Percentiles rank a stretch among this genome's conserved stretches.
Conservation (phyloP, 2,329 filamentous ascomycete genomes). For the Exutisphaerella laricina region DNA sequence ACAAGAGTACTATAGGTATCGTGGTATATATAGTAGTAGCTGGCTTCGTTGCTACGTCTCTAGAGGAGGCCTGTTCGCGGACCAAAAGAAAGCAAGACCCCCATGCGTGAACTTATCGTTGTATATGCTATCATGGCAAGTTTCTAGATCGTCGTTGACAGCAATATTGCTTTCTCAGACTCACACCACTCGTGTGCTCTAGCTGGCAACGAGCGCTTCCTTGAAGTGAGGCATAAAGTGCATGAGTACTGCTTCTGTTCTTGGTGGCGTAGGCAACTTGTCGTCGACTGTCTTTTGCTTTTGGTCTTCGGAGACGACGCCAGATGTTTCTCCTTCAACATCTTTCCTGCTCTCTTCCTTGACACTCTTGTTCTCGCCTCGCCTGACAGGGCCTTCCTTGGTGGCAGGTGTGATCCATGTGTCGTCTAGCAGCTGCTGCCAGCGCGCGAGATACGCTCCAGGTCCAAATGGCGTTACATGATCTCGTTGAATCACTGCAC, state of each 20-base stretch:
- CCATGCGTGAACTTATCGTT: too few species aligned
- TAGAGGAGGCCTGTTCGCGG: too few species aligned
- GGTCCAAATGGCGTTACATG: conserved; percentile 53
- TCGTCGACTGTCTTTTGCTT: conserved; percentile 28
- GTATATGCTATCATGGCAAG: too few species aligned
- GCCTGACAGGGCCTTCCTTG: conserved; percentile 48
- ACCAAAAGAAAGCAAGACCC: too few species aligned
- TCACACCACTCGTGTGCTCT: not conserved
- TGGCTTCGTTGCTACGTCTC: too few species aligned
- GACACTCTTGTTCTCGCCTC: conserved; percentile 32
- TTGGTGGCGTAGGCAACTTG: conserved; percentile 28
- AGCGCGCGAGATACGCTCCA: conserved; percentile 65
- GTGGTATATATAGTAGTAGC: too few species aligned
- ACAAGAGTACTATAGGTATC: too few species aligned
- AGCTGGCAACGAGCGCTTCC: conserved; percentile 27
- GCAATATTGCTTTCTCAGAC: too few species aligned
- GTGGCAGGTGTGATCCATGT: conserved; percentile 61
- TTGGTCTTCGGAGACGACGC: conserved; percentile 25
- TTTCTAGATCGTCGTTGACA: too few species aligned
- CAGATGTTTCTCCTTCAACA: conserved; percentile 30
- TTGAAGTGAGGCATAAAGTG: conserved; percentile 32
- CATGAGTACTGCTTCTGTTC: conserved; percentile 28
- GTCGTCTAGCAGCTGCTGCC: conserved; percentile 66
- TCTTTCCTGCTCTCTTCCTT: conserved; percentile 34
- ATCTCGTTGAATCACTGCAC: conserved; percentile 48